phyloP scores from a whole-genome alignment of 2,329 filamentous ascomycete genomes.

The Botrytis cinerea region DNA sequence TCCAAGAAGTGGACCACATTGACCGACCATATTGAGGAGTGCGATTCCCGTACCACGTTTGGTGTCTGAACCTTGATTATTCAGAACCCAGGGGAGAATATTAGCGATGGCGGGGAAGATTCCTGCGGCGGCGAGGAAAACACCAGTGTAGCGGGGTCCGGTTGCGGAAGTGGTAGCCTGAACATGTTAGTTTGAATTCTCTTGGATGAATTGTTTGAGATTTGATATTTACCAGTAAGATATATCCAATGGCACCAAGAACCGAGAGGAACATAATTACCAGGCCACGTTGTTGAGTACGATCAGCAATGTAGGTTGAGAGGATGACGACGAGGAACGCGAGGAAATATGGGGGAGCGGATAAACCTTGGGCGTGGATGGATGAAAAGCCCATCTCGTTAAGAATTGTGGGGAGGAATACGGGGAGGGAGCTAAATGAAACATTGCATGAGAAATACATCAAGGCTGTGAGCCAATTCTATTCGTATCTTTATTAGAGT shows the following conservation, averaged over 20 bases:
- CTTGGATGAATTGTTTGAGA: background rate
- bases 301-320: conserved; percentile 66
- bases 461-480: conserved; percentile 40
- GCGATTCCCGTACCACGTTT: conserved; percentile 67
- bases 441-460: conserved; percentile 66
- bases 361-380: conserved; percentile 70
- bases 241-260: conserved; percentile 62
- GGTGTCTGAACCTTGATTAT: conserved; percentile 70
- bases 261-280: conserved; percentile 58
- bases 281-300: conserved; percentile 62
- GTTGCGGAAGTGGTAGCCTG: conserved; percentile 47
- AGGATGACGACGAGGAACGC: conserved; percentile 63
- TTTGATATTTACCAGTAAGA: conserved; percentile 54
- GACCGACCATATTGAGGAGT: conserved; percentile 67
- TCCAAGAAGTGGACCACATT: conserved; percentile 63
- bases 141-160: conserved; percentile 49
- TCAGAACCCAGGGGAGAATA: conserved; percentile 69
- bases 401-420: conserved; percentile 65
- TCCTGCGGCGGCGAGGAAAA: conserved; percentile 57
- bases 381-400: conserved; percentile 67
- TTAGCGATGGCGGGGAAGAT: conserved; percentile 70
- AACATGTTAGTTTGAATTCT: background rate
- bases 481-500: background rate
- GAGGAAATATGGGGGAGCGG: conserved; percentile 69
- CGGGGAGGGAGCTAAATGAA: conserved; percentile 64